Conservation (phyloP, 2,329 filamentous ascomycete genomes). For the Biscogniauxia marginata region DNA sequence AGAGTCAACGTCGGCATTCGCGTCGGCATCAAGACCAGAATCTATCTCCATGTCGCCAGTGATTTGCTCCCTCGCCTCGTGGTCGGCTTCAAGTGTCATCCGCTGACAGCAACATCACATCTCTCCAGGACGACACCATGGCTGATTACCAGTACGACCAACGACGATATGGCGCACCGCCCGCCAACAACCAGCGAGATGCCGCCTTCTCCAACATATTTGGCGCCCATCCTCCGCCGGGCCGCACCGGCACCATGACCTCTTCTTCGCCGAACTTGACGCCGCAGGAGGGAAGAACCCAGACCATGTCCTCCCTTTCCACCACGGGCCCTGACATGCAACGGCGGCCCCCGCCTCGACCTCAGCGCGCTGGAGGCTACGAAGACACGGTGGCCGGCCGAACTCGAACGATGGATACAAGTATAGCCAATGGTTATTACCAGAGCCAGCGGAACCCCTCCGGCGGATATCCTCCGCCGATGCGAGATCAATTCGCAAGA, state of each 20-base stretch:
- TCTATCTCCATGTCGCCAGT: not conserved
- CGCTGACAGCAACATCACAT: constrained; percentile 21
- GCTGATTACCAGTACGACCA: constrained; percentile 58
- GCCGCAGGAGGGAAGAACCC: constrained; percentile 66
- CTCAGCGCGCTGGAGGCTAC: constrained; percentile 34
- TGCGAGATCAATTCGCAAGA: constrained; percentile 38
- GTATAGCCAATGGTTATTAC: constrained; percentile 51
- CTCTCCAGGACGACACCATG: constrained; percentile 50
- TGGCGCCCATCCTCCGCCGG: constrained; percentile 78
- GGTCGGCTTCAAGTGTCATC: not conserved
- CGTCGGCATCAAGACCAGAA: too few relatives aligned
- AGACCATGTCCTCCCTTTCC: constrained; percentile 67
- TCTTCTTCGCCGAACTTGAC: constrained; percentile 59
- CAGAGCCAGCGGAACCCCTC: constrained; percentile 53
- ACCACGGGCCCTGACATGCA: constrained; percentile 49
- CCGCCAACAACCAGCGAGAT: constrained; percentile 71
- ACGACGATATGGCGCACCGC: constrained; percentile 51
- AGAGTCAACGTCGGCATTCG: too few relatives aligned
- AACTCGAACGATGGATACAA: constrained; percentile 44
- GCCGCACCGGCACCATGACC: constrained; percentile 94
- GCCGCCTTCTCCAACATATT: constrained; percentile 97
- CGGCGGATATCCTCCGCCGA: constrained; percentile 42
- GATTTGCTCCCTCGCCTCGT: not conserved
- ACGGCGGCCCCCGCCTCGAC: constrained; percentile 59
- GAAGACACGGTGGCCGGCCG: constrained; percentile 38